These are phyloP conservation scores for Populus hybrid DNA, from an alignment of 441 rosid species.

Conservation along the genomic window DNA sequence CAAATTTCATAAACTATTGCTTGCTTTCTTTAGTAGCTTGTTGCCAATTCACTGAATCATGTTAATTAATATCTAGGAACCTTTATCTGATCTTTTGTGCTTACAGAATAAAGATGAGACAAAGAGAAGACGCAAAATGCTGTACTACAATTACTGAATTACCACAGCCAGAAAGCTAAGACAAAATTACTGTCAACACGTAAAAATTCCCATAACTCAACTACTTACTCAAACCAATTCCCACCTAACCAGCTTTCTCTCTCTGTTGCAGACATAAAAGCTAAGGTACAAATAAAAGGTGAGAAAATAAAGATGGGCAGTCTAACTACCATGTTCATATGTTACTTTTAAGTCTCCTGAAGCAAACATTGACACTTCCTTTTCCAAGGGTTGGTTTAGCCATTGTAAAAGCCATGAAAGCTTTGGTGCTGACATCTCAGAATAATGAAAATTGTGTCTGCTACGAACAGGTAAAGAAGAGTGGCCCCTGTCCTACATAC, in stretches of 20 bases:
- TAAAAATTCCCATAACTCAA: neutral
- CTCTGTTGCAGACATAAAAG: constrained; percentile 29
- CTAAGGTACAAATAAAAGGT: constrained; percentile 28
- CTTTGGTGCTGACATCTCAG: constrained; percentile 14
- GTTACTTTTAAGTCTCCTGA: constrained; percentile 25
- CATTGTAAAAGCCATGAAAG: constrained; percentile 27
- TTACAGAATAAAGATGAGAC: constrained; percentile 11
- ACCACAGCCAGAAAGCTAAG: neutral
- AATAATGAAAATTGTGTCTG: constrained; percentile 17
- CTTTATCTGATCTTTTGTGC: constrained; percentile 12
- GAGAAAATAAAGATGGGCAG: constrained; percentile 27
- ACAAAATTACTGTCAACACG: neutral
- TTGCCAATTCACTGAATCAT: constrained; percentile 27
- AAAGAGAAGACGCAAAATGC: constrained; percentile 11
- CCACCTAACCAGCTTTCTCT: constrained; percentile 20
- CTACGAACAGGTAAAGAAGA: neutral
- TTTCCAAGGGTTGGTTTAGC: constrained; percentile 29
- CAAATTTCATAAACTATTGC: neutral
- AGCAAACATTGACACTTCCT: constrained; percentile 14
- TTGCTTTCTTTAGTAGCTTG: constrained; percentile 13
- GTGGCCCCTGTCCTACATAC: neutral
- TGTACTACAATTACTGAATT: neutral
- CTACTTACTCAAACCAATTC: constrained; percentile 10
- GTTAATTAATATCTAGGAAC: constrained; percentile 9
- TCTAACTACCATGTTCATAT: constrained; percentile 31